Conservation (phyloP, 202 grass and related monocot genomes). For the Schoenoplectus tabernaemontani region DNA sequence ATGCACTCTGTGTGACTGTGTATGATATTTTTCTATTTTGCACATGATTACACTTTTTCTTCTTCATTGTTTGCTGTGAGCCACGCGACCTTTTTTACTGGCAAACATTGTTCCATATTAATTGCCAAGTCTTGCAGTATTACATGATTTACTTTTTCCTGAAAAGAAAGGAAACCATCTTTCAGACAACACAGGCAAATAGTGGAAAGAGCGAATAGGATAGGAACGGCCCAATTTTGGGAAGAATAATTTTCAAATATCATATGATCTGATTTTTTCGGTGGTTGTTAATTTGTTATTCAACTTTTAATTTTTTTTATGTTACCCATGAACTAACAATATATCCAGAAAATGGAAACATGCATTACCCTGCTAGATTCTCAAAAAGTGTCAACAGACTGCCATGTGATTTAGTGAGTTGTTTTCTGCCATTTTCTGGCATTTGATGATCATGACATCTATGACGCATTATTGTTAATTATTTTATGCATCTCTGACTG, state of each 20-base stretch:
- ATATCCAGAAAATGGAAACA: background rate
- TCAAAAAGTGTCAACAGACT: background rate
- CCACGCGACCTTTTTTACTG: background rate
- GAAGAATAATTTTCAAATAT: background rate
- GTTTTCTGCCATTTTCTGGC: slow-evolving; percentile 16
- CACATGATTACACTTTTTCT: background rate
- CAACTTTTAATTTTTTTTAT: background rate
- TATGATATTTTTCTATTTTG: background rate
- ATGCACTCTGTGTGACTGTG: background rate
- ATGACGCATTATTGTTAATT: slow-evolving; percentile 9
- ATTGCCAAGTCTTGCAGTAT: background rate
- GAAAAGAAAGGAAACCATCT: background rate
- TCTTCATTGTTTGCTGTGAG: background rate
- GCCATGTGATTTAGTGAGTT: slow-evolving; percentile 20
- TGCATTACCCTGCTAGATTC: slow-evolving; percentile 12
- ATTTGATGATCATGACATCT: slow-evolving; percentile 12
- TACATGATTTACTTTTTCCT: background rate
- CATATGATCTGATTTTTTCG: background rate
- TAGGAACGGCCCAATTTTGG: background rate
- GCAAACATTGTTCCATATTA: background rate
- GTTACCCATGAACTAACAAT: background rate
- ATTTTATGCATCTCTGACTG: background rate
- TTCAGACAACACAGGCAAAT: background rate
- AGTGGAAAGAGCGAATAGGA: no score
- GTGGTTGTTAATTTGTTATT: background rate